Base-by-base conservation (phyloP, 2,329 filamentous ascomycete species). In the Fusarium nodosum region DNA sequence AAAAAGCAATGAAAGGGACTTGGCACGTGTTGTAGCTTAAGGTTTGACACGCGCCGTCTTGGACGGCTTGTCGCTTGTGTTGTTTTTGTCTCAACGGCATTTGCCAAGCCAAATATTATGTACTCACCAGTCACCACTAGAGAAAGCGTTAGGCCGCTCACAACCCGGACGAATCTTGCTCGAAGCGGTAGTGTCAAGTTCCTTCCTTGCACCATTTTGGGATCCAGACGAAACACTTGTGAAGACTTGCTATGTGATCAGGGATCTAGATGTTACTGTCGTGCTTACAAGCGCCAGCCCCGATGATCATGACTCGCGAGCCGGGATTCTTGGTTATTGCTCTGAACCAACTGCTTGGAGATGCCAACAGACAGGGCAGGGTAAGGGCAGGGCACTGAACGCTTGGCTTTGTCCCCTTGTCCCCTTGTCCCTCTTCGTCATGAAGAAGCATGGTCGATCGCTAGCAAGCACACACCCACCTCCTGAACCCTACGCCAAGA, bases 1-100 rank as follows among this genome's bases (percentile, higher is more conserved):
- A 69, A 65, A 70, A 71, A 64, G 66, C 56, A 69, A 74, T 53
- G 41, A 50, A 60, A 60, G 66, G 60, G 65, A 69, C 67, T 66
- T 71, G 59, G 68, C 72, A 74, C 72, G 72, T 75, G 72, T 69
- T 41, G 60, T 73, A 65, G 67, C 62, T 69, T 66, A 74, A 68
- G 63, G 69, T 74, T 74, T 72, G 68, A 72, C 72, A 71, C 70
- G 51, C 60, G 57, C 64, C 36, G 67, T 55, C 42, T 64, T 56
- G 28, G 53, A 62, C 50, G 55, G 59, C 59, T 61, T 66, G 66
- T 59, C 52, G 59, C 59, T 61, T 66, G 66, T 59, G 51, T 65
- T 56, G 28, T 64, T 63, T 63, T 53, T 64, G 64, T 73, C 66
- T 72, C 68, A 66, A 62, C 48, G 36, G 30, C 31, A 50, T 33